A percentile compares a stretch with the other conserved stretches of the same genome.
Evolutionary conservation across 2,329 filamentous ascomycete genomes (phyloP).

Genomic region (Fusarium sp.): DNA sequence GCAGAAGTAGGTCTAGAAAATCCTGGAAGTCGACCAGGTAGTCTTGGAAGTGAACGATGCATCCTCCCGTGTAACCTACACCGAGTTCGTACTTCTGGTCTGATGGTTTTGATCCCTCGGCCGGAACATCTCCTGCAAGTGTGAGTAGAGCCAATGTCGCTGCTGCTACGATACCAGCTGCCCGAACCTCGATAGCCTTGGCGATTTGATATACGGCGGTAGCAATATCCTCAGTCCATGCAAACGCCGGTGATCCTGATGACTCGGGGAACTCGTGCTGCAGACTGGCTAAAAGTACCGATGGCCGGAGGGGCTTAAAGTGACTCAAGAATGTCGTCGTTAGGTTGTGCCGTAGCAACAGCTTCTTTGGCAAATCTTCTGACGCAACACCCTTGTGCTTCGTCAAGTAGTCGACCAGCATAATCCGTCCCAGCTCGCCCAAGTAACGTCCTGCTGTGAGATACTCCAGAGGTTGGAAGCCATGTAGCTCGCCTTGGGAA

Average conservation of each 20-base stretch:
- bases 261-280: constrained; percentile 65
- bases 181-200: constrained; percentile 77
- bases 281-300: constrained; percentile 61
- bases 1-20: constrained; percentile 71
- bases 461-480: constrained; percentile 86
- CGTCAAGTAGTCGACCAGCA: constrained; percentile 74
- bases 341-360: constrained; percentile 71
- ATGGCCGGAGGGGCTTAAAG: constrained; percentile 67
- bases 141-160: constrained; percentile 77
- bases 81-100: constrained; percentile 68
- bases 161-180: constrained; percentile 79
- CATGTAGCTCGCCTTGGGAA: constrained; percentile 73
- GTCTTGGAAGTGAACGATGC: constrained; percentile 82
- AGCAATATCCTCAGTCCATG: constrained; percentile 73
- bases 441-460: constrained; percentile 85
- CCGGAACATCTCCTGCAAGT: constrained; percentile 74
- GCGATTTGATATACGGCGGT: constrained; percentile 74
- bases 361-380: constrained; percentile 64
- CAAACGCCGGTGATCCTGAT: constrained; percentile 61
- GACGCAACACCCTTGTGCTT: constrained; percentile 55
- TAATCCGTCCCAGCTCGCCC: constrained; percentile 79
- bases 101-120: constrained; percentile 41
- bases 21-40: constrained; percentile 77
- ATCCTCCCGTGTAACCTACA: constrained; percentile 83
- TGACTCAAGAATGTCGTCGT: constrained; percentile 81